Evolutionary conservation across 2,329 filamentous ascomycete species (phyloP).

Genomic region (Arachnomyces sp.): DNA sequence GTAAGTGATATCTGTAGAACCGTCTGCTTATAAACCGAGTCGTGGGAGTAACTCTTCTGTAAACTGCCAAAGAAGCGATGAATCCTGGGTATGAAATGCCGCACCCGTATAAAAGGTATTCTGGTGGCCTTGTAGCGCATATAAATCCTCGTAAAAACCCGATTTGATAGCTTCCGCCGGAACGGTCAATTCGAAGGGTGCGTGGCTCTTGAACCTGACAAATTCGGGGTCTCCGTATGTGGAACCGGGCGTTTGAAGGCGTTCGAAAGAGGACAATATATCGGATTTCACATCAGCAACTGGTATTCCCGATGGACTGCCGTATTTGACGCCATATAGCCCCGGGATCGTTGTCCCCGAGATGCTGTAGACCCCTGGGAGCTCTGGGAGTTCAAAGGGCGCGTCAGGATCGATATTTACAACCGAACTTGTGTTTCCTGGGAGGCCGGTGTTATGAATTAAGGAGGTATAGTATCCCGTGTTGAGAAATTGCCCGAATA

Average conservation of each 20-base stretch:
- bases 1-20: no score
- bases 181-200: constrained; percentile 31
- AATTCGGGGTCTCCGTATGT: constrained; percentile 21
- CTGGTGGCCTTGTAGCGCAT: constrained; percentile 37
- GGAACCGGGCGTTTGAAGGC: constrained; percentile 10
- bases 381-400: constrained; percentile 22
- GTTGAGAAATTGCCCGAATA: constrained; percentile 35
- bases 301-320: constrained; percentile 13
- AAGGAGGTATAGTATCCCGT: constrained; percentile 33
- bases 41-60: constrained; percentile 4
- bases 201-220: constrained; percentile 29
- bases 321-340: constrained; percentile 15
- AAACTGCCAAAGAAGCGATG: constrained; percentile 18
- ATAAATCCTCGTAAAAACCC: constrained; percentile 37
- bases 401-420: constrained; percentile 19
- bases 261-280: constrained; percentile 18
- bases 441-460: constrained; percentile 32
- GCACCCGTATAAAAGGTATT: constrained; percentile 43
- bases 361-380: constrained; percentile 25
- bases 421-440: constrained; percentile 17
- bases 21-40: constrained; percentile 2
- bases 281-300: constrained; percentile 21
- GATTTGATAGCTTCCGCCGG: constrained; percentile 25
- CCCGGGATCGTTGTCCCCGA: constrained; percentile 12
- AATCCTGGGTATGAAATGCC: constrained; percentile 23